Evolutionary conservation across 1,284 basidiomycete genomes (phyloP).

Genomic region (Cryptococcus hybrid): DNA sequence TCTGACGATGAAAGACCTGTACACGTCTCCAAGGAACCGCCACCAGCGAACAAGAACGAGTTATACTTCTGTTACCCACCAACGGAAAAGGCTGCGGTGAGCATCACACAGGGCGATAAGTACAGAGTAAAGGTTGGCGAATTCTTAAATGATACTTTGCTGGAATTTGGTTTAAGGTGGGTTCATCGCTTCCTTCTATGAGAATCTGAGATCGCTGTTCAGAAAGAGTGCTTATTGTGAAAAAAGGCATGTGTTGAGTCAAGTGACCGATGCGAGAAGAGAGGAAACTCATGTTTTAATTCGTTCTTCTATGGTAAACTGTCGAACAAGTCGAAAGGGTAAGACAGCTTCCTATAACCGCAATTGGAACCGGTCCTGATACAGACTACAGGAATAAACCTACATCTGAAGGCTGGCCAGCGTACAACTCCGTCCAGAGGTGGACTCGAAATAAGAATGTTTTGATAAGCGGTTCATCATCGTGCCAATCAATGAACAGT

Average conservation of each 20-base stretch:
- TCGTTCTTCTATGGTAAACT: slow-evolving; percentile 98
- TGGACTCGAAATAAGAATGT: slow-evolving; percentile 86
- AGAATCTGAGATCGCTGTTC: background rate
- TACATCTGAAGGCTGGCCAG: slow-evolving; percentile 48
- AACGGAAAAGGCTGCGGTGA: slow-evolving; percentile 66
- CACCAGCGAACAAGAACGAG: background rate
- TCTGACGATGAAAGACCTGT: background rate
- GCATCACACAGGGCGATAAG: slow-evolving; percentile 73
- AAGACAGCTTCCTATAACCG: slow-evolving; percentile 26
- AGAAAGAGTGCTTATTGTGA: background rate
- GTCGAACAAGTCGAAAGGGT: slow-evolving; percentile 62
- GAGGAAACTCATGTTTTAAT: slow-evolving; percentile 77
- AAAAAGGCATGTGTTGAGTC: slow-evolving; percentile 64
- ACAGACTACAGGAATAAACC: slow-evolving; percentile 9
- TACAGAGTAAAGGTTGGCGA: slow-evolving; percentile 70
- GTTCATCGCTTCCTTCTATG: slow-evolving; percentile 35
- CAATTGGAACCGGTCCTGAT: background rate
- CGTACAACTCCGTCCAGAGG: slow-evolving; percentile 82
- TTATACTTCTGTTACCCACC: slow-evolving; percentile 64
- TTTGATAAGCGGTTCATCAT: slow-evolving; percentile 86
- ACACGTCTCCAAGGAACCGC: background rate
- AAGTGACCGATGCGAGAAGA: slow-evolving; percentile 56
- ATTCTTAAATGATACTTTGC: slow-evolving; percentile 91
- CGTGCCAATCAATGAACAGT: slow-evolving; percentile 96
- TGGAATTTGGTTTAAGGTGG: slow-evolving; percentile 92